Conservation (phyloP, 1,284 basidiomycete species). For the Trichosporon sp. region DNA sequence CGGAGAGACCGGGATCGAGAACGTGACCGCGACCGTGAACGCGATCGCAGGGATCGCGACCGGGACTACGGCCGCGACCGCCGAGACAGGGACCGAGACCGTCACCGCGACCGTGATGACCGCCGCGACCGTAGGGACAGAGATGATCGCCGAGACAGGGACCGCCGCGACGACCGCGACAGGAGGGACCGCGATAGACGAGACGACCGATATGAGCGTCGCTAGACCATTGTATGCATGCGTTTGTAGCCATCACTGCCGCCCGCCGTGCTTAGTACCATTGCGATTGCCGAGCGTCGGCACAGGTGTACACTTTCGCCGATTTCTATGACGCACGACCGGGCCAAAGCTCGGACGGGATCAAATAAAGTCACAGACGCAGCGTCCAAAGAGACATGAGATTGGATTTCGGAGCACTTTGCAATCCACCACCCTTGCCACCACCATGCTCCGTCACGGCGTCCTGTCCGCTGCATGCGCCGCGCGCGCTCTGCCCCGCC, state of each 20-base stretch:
- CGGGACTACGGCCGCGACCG: not conserved
- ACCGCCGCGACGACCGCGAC: not conserved
- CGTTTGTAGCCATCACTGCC: not conserved
- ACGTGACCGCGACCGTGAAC: not conserved
- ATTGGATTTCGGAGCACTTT: constrained; percentile 15
- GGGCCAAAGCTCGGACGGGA: not conserved
- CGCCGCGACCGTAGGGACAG: not conserved
- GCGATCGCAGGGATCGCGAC: not conserved
- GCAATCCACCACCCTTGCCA: constrained; percentile 9
- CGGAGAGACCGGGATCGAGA: constrained; percentile 1
- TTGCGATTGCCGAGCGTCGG: not conserved
- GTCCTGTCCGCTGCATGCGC: constrained; percentile 18
- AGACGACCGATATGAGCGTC: constrained; percentile 8
- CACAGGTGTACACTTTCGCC: not conserved
- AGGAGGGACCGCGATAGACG: constrained; percentile 5
- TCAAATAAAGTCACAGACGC: constrained; percentile 16
- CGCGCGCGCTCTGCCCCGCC: constrained; percentile 9
- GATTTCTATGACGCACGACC: constrained; percentile 1
- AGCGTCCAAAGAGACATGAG: not conserved
- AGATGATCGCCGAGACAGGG: not conserved
- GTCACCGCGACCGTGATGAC: not conserved
- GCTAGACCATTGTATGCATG: constrained; percentile 14
- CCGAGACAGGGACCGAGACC: not conserved
- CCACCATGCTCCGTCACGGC: constrained; percentile 17
- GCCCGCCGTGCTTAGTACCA: not conserved